phyloP scores from a whole-genome alignment of 2,329 filamentous ascomycete species.

The Fusarium proliferatum region DNA sequence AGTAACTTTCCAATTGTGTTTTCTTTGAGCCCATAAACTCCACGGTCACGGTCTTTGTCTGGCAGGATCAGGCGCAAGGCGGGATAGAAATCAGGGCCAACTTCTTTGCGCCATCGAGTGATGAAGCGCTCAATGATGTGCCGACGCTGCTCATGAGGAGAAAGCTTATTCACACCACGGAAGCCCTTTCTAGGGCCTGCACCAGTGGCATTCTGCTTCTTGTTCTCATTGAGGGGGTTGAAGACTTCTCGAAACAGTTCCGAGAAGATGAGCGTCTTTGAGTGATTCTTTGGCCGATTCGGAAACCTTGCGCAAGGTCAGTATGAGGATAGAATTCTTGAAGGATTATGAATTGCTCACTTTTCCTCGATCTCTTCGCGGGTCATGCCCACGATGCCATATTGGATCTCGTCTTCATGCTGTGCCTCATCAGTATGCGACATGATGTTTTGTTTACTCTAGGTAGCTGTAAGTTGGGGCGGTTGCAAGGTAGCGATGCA shows the following conservation, averaged over 20 bases:
- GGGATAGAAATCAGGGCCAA: constrained; percentile 93
- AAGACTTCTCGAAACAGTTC: constrained; percentile 83
- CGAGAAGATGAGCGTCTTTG: constrained; percentile 83
- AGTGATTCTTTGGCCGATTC: constrained; percentile 82
- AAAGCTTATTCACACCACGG: constrained; percentile 67
- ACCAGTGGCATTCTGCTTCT: constrained; percentile 75
- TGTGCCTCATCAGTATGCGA: constrained; percentile 51
- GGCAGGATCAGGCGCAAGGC: constrained; percentile 91
- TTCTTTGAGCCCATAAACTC: constrained; percentile 95
- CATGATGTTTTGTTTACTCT: constrained; percentile 7
- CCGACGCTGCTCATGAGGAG: constrained; percentile 80
- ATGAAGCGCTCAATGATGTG: constrained; percentile 90
- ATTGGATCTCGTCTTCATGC: constrained; percentile 65
- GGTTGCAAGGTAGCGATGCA: neutral
- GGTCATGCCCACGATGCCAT: constrained; percentile 53
- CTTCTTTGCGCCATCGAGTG: constrained; percentile 84
- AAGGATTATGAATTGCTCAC: constrained; percentile 39
- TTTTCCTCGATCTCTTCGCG: constrained; percentile 59
- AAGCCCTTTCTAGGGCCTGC: constrained; percentile 68
- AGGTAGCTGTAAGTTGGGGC: constrained; percentile 13
- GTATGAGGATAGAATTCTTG: neutral
- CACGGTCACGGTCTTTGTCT: constrained; percentile 90
- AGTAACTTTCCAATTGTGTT: constrained; percentile 88
- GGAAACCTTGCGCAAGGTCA: constrained; percentile 73
- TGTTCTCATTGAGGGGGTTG: constrained; percentile 81